These are phyloP conservation scores for Penicillium longicatenatum DNA, from an alignment of 495 filamentous ascomycete genomes.

Conservation along the genomic window DNA sequence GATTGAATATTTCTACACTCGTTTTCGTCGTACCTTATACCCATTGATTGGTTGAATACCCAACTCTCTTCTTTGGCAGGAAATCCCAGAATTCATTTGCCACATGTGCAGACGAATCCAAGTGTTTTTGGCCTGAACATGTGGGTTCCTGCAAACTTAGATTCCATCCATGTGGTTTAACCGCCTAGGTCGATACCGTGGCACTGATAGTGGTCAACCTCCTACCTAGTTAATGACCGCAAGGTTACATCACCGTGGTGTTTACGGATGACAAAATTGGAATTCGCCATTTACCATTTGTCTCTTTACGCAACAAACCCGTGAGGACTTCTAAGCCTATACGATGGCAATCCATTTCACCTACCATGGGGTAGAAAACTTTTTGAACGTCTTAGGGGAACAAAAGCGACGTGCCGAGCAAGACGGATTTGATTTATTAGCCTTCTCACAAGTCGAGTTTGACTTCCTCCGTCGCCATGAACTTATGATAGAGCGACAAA, in stretches of 20 bases:
- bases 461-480: slow-evolving; percentile 10
- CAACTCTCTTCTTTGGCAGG: too few relatives aligned
- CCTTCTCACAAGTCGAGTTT: slow-evolving; percentile 1
- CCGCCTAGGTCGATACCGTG: too few relatives aligned
- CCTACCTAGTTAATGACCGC: background rate
- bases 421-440: slow-evolving; percentile 5
- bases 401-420: slow-evolving; percentile 2
- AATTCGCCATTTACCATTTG: slow-evolving; percentile 4
- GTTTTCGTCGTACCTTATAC: too few relatives aligned
- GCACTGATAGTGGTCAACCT: too few relatives aligned
- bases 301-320: background rate
- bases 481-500: slow-evolving; percentile 7
- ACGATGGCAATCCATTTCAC: slow-evolving; percentile 5
- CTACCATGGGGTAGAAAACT: slow-evolving; percentile 5
- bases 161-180: too few relatives aligned
- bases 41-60: too few relatives aligned
- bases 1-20: too few relatives aligned
- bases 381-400: slow-evolving; percentile 5
- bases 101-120: too few relatives aligned
- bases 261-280: background rate
- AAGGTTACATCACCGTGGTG: slow-evolving; percentile 7
- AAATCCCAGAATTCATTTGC: too few relatives aligned
- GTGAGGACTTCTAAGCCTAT: background rate
- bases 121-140: too few relatives aligned
- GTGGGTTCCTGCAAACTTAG: too few relatives aligned